Evolutionary conservation across 2,329 filamentous ascomycete species (phyloP).

Genomic region (Thelonectria blattea): DNA sequence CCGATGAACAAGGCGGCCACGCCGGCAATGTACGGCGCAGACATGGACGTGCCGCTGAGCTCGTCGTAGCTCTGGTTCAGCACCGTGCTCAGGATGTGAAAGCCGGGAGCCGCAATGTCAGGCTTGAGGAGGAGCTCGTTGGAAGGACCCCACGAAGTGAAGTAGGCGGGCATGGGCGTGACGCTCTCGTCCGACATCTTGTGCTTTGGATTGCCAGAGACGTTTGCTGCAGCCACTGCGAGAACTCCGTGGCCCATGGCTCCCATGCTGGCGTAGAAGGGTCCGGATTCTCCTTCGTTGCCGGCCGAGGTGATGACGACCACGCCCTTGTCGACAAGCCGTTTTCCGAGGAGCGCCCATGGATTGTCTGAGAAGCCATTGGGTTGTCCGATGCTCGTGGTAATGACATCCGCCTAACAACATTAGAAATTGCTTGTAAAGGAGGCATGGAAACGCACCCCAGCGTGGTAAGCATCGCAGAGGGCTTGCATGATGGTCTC

Average conservation of each 20-base stretch:
- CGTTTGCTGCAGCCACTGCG: conserved; percentile 47
- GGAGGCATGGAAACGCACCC: conserved; percentile 29
- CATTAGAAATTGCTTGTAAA: neutral
- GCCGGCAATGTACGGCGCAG: conserved; percentile 59
- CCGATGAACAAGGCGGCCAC: conserved; percentile 55
- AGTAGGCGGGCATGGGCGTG: conserved; percentile 49
- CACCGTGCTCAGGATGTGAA: conserved; percentile 57
- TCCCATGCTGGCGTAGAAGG: conserved; percentile 51
- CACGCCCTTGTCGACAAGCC: conserved; percentile 52
- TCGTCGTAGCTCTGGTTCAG: conserved; percentile 51
- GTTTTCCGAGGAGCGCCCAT: conserved; percentile 50
- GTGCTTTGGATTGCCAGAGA: conserved; percentile 50
- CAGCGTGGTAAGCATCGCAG: conserved; percentile 45
- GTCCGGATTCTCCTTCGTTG: conserved; percentile 55
- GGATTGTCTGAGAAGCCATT: conserved; percentile 50
- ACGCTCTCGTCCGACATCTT: conserved; percentile 36
- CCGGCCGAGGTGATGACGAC: conserved; percentile 58
- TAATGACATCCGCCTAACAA: conserved; percentile 51
- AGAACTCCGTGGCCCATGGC: conserved; percentile 43
- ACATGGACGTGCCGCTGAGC: conserved; percentile 62
- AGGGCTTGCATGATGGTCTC: conserved; percentile 45
- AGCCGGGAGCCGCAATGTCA: conserved; percentile 56
- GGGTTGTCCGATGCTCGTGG: conserved; percentile 47
- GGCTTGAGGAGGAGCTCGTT: conserved; percentile 59
- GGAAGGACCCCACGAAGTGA: conserved; percentile 58